phyloP scores from a whole-genome alignment of 2,329 filamentous ascomycete genomes.

The Epichloe typhina region DNA sequence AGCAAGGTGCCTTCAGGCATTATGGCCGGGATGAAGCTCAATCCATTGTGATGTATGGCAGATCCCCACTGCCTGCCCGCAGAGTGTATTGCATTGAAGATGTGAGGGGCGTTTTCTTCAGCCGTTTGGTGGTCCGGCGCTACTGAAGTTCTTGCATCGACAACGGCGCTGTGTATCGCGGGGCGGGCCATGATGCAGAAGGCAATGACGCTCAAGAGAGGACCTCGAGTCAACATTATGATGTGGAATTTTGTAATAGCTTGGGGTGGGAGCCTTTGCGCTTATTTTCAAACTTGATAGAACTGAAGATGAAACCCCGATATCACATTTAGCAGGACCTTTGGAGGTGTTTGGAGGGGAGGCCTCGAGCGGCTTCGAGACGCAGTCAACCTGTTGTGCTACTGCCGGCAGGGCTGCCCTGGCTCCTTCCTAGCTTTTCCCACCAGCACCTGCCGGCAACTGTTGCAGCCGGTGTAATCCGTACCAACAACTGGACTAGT shows the following conservation, averaged over 20 bases:
- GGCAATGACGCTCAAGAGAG: not conserved
- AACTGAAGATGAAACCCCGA: too few relatives aligned
- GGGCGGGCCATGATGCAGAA: not conserved
- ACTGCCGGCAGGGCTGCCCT: too few relatives aligned
- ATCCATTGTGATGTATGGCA: conserved; percentile 60
- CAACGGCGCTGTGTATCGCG: not conserved
- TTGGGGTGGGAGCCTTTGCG: too few relatives aligned
- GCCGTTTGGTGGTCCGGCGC: conserved; percentile 25
- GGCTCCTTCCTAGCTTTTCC: too few relatives aligned
- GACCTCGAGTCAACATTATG: not conserved
- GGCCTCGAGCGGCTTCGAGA: too few relatives aligned
- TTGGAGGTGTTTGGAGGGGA: too few relatives aligned
- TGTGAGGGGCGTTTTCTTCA: conserved; percentile 42
- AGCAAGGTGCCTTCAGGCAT: conserved; percentile 52
- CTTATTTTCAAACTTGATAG: too few relatives aligned
- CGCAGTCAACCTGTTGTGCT: too few relatives aligned
- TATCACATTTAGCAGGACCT: too few relatives aligned
- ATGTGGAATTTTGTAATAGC: not conserved
- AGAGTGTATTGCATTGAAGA: conserved; percentile 62
- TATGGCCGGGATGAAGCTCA: conserved; percentile 54
- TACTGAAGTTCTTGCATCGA: conserved; percentile 11
- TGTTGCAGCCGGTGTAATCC: too few relatives aligned
- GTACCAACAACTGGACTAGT: too few relatives aligned
- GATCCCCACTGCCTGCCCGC: conserved; percentile 66
- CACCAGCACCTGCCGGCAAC: too few relatives aligned